Percentiles rank a stretch among this genome's conserved stretches.
Evolutionary conservation across 1,284 basidiomycete species (phyloP).

Genomic region (Pseudomicrostroma phylloplanum): DNA sequence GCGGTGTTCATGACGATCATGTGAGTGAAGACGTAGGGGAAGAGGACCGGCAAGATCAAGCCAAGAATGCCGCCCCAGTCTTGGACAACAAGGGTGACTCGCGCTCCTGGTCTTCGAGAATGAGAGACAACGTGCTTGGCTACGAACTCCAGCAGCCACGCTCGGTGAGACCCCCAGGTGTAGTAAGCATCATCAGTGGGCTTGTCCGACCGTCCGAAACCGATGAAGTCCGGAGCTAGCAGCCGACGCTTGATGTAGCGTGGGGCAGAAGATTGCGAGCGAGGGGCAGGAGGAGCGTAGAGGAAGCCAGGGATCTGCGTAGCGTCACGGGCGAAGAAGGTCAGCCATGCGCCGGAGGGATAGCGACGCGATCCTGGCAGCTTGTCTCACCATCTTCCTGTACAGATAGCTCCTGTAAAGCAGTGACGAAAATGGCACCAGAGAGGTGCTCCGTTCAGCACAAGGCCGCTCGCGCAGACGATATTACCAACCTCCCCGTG

Average conservation of each 20-base stretch:
- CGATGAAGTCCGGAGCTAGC: slow-evolving; percentile 10
- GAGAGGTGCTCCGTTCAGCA: neutral
- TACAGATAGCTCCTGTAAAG: slow-evolving; percentile 7
- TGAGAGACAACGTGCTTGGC: slow-evolving; percentile 1
- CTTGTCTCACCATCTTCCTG: slow-evolving; percentile 9
- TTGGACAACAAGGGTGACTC: slow-evolving; percentile 11
- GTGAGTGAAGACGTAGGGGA: slow-evolving; percentile 11
- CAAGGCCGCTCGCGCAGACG: neutral
- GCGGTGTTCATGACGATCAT: slow-evolving; percentile 14
- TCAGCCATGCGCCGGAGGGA: neutral
- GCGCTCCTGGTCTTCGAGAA: neutral
- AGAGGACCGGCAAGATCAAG: slow-evolving; percentile 12
- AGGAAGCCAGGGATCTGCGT: slow-evolving; percentile 9
- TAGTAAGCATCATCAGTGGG: slow-evolving; percentile 10
- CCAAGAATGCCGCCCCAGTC: slow-evolving; percentile 12
- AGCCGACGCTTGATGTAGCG: slow-evolving; percentile 8
- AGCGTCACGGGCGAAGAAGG: neutral
- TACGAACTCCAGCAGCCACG: slow-evolving; percentile 11
- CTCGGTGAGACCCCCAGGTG: slow-evolving; percentile 11
- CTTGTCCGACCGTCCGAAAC: slow-evolving; percentile 12
- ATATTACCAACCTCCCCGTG: neutral
- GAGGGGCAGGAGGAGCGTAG: neutral
- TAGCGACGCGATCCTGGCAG: neutral
- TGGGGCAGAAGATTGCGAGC: neutral
- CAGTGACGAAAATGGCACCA: neutral